These are phyloP conservation scores for Globisporangium spinosum DNA, from an alignment of 352 stramenopile genomes.

Conservation along the genomic window DNA sequence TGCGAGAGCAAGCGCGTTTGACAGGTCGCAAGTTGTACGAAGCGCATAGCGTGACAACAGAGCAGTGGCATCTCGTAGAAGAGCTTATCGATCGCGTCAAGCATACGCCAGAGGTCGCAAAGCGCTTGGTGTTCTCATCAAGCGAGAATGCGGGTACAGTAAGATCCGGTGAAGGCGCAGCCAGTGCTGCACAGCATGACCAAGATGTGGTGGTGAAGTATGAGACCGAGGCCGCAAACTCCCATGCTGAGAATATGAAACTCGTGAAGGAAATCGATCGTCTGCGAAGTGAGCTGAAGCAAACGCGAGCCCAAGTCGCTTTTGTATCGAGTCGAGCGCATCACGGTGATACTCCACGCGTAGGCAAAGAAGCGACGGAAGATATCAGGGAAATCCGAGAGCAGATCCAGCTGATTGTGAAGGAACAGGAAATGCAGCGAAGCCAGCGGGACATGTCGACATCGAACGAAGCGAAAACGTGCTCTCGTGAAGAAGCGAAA, in stretches of 20 bases:
- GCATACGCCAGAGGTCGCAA: constrained; percentile 49
- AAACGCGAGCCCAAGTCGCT: constrained; percentile 11
- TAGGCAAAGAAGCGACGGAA: background rate
- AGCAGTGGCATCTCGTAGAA: constrained; percentile 54
- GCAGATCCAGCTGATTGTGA: constrained; percentile 12
- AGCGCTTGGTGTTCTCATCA: constrained; percentile 24
- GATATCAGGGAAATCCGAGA: constrained; percentile 14
- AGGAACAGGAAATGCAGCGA: constrained; percentile 14
- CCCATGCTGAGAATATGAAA: constrained; percentile 28
- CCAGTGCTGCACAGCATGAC: background rate
- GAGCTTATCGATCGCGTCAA: constrained; percentile 70
- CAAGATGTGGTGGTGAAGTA: constrained; percentile 15
- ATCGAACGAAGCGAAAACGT: background rate
- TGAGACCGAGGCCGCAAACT: constrained; percentile 23
- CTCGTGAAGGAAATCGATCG: constrained; percentile 33
- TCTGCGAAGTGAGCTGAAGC: constrained; percentile 34
- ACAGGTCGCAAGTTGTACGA: constrained; percentile 52
- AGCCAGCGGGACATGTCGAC: background rate
- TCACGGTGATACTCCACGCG: background rate
- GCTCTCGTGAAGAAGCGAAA: background rate
- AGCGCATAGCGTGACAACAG: constrained; percentile 45
- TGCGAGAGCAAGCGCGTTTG: constrained; percentile 51
- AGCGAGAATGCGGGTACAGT: constrained; percentile 6
- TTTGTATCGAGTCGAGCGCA: background rate
- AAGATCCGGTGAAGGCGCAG: constrained; percentile 6